Base-by-base conservation (phyloP, 768 basidiomycete genomes). In the Stropharia rugosoannulata region DNA sequence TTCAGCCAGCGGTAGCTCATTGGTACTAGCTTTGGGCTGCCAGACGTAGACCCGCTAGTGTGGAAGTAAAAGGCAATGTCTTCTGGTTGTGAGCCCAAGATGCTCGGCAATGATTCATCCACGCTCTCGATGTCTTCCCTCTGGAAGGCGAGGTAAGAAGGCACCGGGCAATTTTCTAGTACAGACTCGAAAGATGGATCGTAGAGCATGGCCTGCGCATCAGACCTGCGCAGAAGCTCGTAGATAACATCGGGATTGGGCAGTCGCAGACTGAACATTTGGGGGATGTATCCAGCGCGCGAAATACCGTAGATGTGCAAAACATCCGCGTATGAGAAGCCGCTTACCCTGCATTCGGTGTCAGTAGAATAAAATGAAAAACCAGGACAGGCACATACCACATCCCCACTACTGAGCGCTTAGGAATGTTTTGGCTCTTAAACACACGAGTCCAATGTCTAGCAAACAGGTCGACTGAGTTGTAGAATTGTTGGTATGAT, bases 11-110 rank as follows among this genome's bases (percentile, higher is more conserved):
- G 78, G 61, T 82, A 83, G 62, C 72, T 87, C 70, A 86, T 86
- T 13, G 83, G 87, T 0, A 92, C 86, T 25, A 91, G 83, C 64
- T 90, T 91, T 0, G 90, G 90, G 63, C 83, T 87, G 47, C 89
- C 89, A n/a, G 88, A 90, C 6, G 90, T 91, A 38, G 89, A 90
- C 13, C 90, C 90, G 56, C 85, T 87, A 9, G 90, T 90, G 68
- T 90, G 90, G 76, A 89, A 91, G 51, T 90, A 74, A 74, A 90
- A 84, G 44, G 79, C 78, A 25, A 74, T 68, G 50, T 86, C 83
- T 56, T 74, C 69, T 25, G 65, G 66, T 54, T 66, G 51, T 62
- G 68, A 44, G 59, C 69, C 60, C 60, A 72, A 68, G 38, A 83
- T 70, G 16, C 70, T 70, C 27, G 83, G 81, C 6, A 87, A 67